phyloP scores from a whole-genome alignment of 164 flowering plant species.

The Tinospora cordifolia region DNA sequence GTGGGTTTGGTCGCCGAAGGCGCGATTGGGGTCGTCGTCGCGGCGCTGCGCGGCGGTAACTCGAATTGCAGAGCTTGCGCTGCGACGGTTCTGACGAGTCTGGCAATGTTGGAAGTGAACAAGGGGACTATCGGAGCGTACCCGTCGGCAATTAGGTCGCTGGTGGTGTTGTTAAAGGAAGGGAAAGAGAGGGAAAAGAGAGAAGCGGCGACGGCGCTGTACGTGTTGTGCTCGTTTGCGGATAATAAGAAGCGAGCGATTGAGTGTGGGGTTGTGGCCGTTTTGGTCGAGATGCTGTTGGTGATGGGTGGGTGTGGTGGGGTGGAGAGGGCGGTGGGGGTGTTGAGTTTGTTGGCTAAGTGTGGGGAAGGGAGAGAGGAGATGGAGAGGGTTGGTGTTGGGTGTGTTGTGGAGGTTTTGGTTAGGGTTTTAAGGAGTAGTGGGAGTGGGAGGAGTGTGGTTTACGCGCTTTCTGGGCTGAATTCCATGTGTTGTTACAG shows the following conservation, averaged over 20 bases:
- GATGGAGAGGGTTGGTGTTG: slow-evolving; percentile 40
- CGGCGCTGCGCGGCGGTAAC: slow-evolving; percentile 35
- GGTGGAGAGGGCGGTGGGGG: slow-evolving; percentile 77
- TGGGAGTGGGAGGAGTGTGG: slow-evolving; percentile 58
- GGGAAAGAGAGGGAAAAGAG: slow-evolving; percentile 67
- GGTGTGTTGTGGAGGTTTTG: slow-evolving; percentile 40
- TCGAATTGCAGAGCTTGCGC: slow-evolving; percentile 65
- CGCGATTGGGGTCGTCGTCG: slow-evolving; percentile 50
- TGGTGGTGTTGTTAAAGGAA: slow-evolving; percentile 45
- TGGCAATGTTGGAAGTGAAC: slow-evolving; percentile 92
- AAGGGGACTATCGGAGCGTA: slow-evolving; percentile 83
- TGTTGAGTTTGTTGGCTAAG: slow-evolving; percentile 61
- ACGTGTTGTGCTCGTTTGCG: slow-evolving; percentile 62
- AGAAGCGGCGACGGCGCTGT: slow-evolving; percentile 92
- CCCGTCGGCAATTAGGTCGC: slow-evolving; percentile 53
- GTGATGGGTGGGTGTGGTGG: slow-evolving; percentile 44
- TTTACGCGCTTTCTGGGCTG: slow-evolving; percentile 51
- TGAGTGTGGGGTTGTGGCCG: slow-evolving; percentile 56
- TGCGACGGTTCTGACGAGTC: slow-evolving; percentile 77
- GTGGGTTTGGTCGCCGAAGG: slow-evolving; percentile 98
- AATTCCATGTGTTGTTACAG: slow-evolving; percentile 44
- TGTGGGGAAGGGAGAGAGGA: slow-evolving; percentile 74
- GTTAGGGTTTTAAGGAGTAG: slow-evolving; percentile 45
- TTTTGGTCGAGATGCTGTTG: slow-evolving; percentile 39
- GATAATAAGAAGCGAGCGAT: slow-evolving; percentile 67